These are phyloP conservation scores for Cyanophora paradoxa DNA, from an alignment of 78 protist genomes.

Conservation along the genomic window DNA sequence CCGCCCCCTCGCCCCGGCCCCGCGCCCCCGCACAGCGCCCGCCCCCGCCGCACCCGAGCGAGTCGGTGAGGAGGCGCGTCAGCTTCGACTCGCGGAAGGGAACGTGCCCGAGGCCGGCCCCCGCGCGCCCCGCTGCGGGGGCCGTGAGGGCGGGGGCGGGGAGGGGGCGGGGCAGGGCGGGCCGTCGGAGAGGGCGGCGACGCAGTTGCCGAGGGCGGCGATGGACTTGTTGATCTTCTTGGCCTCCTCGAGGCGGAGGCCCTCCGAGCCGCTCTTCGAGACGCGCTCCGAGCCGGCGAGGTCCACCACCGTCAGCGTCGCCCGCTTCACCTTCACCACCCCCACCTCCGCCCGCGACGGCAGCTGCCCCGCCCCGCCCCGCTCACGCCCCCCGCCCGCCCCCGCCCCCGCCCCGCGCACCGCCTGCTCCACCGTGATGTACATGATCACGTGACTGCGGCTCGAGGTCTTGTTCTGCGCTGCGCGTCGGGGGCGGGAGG, in stretches of 20 bases:
- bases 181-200: background rate
- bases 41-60: no score
- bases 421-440: background rate
- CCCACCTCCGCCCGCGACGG: no score
- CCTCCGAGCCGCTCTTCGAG: background rate
- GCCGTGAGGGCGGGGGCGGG: no score
- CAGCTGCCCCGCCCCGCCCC: background rate
- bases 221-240: no score
- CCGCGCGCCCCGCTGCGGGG: no score
- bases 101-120: no score
- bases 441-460: background rate
- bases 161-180: background rate
- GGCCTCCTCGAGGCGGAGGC: no score
- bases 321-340: background rate
- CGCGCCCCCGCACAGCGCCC: background rate
- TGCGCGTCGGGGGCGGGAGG: no score
- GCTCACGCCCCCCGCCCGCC: background rate
- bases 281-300: slow-evolving; percentile 27
- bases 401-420: background rate
- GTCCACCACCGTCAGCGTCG: background rate
- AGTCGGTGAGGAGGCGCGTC: no score
- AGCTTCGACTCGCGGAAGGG: no score
- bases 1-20: no score
- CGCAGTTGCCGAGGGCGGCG: background rate
- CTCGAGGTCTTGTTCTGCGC: background rate